phyloP scores from a whole-genome alignment of 768 basidiomycete genomes.

The Trametopsis cervina region DNA sequence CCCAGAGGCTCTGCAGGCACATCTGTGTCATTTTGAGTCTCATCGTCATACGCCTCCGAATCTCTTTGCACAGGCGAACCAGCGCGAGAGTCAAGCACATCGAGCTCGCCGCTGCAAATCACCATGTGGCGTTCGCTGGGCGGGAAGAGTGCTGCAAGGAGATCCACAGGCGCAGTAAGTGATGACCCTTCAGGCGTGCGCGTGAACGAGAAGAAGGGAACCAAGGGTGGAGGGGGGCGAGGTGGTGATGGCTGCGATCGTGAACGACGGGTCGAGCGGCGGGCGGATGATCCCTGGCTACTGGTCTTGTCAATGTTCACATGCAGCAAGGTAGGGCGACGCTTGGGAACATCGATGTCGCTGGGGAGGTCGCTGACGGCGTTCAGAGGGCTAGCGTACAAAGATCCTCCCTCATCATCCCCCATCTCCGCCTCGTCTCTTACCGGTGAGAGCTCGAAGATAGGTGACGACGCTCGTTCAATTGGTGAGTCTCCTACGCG shows the following conservation, averaged over 20 bases:
- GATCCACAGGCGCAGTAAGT: conserved; percentile 60
- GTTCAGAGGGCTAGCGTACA: background rate
- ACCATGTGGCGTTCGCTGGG: conserved; percentile 68
- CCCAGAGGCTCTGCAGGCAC: conserved; percentile 19
- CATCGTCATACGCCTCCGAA: conserved; percentile 10
- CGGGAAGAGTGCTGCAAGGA: conserved; percentile 66
- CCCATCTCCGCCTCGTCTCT: conserved; percentile 9
- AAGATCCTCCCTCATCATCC: conserved; percentile 6
- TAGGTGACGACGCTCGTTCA: conserved; percentile 11
- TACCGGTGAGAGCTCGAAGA: conserved; percentile 10
- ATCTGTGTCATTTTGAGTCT: conserved; percentile 32
- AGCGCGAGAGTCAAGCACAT: conserved; percentile 39
- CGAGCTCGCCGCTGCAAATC: conserved; percentile 64
- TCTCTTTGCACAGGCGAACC: conserved; percentile 13
- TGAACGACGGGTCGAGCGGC: background rate
- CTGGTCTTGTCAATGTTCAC: background rate
- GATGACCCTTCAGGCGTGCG: conserved; percentile 72
- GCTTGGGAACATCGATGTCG: conserved; percentile 6
- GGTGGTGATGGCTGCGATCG: too few species aligned
- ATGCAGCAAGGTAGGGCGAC: conserved; percentile 3
- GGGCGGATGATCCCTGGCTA: background rate
- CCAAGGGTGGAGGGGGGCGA: conserved; percentile 19
- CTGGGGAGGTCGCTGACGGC: conserved; percentile 1
- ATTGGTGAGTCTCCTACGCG: conserved; percentile 18
- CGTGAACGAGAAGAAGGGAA: conserved; percentile 80